Base-by-base conservation (phyloP, 2,329 filamentous ascomycete genomes). In the Scortechinia acanthostroma region DNA sequence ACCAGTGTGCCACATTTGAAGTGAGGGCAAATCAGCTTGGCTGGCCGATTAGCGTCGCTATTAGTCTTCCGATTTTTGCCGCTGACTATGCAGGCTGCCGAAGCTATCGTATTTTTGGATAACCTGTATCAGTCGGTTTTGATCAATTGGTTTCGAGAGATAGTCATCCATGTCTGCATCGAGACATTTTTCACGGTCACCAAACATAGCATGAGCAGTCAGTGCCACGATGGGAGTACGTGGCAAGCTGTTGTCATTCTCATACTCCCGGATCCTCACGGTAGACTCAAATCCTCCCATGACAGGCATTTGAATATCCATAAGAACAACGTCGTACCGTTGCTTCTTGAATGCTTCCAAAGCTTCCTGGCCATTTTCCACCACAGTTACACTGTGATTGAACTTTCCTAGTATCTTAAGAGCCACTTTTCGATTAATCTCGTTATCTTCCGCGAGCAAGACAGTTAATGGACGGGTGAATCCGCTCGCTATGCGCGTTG, bases 281-380 rank as follows among this genome's bases (percentile, higher is more conserved):
- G 93, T 98, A 14, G 93, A 91, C 66, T 98, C 93, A 59, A 98
- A 97, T 37, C 93, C 93, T 60, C 93, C 83, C 91, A 97, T 97
- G 57, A 97, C 87, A n/a, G 93, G 93, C 93, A 98, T 98, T 62
- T 97, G 93, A 16, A 98, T 91, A 60, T 98, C 93, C 93, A 98
- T 98, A 43, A 98, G 76, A 51, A 98, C 93, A 49, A 95, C 89
- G 62, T 98, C 93, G 61, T 94, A 98, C 60, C 88, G 86, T 68
- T 86, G 91, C 61, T 84, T 81, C 73, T 94, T 91, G 55, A 96
- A 83, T n/a, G 86, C 83, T 58, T 96, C 87, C 14, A 97, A 81
- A 2, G 93, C 93, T 59, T 97, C 91, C 51, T 91, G 77, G 49
- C 93, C 93, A 60, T 98, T 98, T 55, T 91, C 89, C 35, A 95